Evolutionary conservation across 2,329 filamentous ascomycete genomes (phyloP), one percentile per base, ranked within the genome.

Genomic region (Penicillium crustosum): DNA sequence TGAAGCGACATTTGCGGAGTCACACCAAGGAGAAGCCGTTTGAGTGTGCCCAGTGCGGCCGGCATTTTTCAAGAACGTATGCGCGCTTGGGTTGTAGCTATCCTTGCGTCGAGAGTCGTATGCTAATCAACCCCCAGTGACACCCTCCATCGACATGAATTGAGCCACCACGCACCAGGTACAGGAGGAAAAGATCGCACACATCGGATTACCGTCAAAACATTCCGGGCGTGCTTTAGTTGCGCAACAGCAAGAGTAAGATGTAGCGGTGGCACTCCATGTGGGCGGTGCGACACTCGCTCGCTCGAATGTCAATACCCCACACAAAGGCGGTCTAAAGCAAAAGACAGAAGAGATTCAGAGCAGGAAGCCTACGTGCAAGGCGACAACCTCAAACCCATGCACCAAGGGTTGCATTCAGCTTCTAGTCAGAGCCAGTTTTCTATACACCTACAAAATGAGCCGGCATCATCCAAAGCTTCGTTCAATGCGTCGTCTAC

Each of bases 41-140:
- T 49, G 68, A 72, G 50, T 78, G 76, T 60, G 55, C 60, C 15
- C 72, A 73, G 52, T 78, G 76, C 62, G 72, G 72, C n/a, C 75
- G 76, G 23, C 68, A 73, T 48, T 78, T 78, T 59, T 75, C 74
- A 12, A 68, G 76, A 65, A 78, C 73, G 73, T 75, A 75, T 53
- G 70, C 23, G 41, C 42, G 45, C 27, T 43, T 21, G 38, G 41
- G n/a, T 31, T 13, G 13, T 45, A 19, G 27, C 8, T 41, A 23
- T 47, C 39, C 41, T 36, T 21, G 36, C 33, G n/a, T 35, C 10
- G n/a, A 29, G 27, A 25, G 23, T n/a, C 8, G 23, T n/a, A n/a
- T n/a, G 19, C 39, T 36, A 45, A 33, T 17, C 17, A 21, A 25
- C 17, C 12, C 9, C 12, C 49, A 75, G 73, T 44, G 75, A 77